phyloP scores from a whole-genome alignment of 352 stramenopile genomes.

The Globisporangium nagaii region DNA sequence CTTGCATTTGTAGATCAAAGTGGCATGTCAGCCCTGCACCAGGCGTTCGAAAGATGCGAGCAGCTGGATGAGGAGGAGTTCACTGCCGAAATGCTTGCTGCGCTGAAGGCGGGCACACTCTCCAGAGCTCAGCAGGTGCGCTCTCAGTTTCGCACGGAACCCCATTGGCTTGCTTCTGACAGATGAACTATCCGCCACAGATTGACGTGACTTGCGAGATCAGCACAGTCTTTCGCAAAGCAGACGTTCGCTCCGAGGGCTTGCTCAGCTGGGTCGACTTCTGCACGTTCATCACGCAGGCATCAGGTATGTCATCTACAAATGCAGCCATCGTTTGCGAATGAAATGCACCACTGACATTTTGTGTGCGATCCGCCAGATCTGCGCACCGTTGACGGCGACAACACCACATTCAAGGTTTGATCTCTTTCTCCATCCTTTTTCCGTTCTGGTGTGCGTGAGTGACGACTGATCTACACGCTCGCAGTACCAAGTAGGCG shows the following conservation, averaged over 20 bases:
- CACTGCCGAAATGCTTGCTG: conserved; percentile 25
- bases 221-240: conserved; percentile 29
- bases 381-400: background rate
- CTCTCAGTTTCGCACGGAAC: background rate
- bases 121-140: conserved; percentile 21
- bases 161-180: background rate
- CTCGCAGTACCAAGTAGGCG: conserved; percentile 25
- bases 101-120: conserved; percentile 14
- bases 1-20: conserved; percentile 22
- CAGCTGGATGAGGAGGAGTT: conserved; percentile 41
- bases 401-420: conserved; percentile 6
- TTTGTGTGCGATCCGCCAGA: background rate
- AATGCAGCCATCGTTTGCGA: background rate
- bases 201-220: conserved; percentile 27
- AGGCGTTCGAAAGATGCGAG: conserved; percentile 28
- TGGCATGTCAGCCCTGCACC: conserved; percentile 26
- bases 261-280: conserved; percentile 42
- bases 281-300: conserved; percentile 34
- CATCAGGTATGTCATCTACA: conserved; percentile 19
- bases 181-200: conserved; percentile 11
- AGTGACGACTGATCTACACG: background rate
- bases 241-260: conserved; percentile 26
- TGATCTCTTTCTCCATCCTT: background rate
- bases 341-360: no score
- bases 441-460: no score